Evolutionary conservation across 2,329 filamentous ascomycete species (phyloP).

Genomic region (Talaromyces marneffei): DNA sequence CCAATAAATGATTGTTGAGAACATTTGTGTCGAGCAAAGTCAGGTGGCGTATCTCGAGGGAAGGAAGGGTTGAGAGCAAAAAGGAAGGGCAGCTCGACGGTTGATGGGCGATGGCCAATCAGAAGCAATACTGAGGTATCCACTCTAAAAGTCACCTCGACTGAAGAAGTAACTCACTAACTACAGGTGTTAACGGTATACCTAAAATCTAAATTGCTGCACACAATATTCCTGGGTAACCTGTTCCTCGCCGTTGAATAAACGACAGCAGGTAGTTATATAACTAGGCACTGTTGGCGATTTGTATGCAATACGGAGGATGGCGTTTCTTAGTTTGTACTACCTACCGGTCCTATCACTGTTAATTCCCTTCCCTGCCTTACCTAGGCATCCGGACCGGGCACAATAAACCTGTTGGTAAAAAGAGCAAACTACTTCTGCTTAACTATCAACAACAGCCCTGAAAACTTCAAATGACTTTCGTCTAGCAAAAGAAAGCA

Average conservation of each 20-base stretch:
- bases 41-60: neutral
- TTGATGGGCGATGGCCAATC: conserved; percentile 1
- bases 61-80: neutral
- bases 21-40: neutral
- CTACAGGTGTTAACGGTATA: too few species aligned
- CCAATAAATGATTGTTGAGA: neutral
- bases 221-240: too few species aligned
- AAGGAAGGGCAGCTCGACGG: neutral
- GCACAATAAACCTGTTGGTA: neutral
- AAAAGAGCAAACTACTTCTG: too few species aligned
- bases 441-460: neutral
- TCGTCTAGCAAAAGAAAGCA: neutral
- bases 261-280: too few species aligned
- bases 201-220: too few species aligned
- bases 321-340: too few species aligned
- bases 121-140: neutral
- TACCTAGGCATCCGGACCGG: too few species aligned
- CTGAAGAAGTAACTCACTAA: too few species aligned
- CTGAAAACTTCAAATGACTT: neutral
- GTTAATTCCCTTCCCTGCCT: neutral
- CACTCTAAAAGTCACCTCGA: neutral
- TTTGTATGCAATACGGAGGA: too few species aligned
- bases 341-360: too few species aligned
- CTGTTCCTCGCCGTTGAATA: too few species aligned
- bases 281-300: too few species aligned